Evolutionary conservation across 169 alveolate species (phyloP), one percentile per base, ranked within the genome.

Genomic region (Plasmodium malariae): DNA sequence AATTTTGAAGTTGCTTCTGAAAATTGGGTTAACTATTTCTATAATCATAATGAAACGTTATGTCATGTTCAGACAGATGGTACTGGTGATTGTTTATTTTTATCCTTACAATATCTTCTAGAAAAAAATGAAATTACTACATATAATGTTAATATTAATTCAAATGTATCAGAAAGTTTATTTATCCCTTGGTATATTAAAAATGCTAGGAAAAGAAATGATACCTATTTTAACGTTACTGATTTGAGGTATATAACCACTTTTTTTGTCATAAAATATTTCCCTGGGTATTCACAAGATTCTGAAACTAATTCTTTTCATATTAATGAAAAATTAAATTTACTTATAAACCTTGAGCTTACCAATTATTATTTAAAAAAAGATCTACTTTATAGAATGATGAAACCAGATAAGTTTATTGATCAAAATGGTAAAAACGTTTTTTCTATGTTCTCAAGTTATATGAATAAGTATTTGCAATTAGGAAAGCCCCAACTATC

Each of bases 191-290:
- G 91, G 91, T 83, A 67, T 65, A 12, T 83, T 9, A 12, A 45
- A 17, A 67, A 34, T n/a, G 36, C 67, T 6, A 83, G 54, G 26
- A 37, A 49, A 4, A 19, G 24, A 6, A 43, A 34, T 28, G 49
- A 67, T 1, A 0, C 30, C 2, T 34, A 48, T 12, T 83, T 67
- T 67, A 68, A 49, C 12, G 63, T 54, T 34, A 65, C 5, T 6
- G 91, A 83, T 65, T 51, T 83, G 37, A 67, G 91, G 14, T 67
- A 83, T 43, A 30, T 83, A 12, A 83, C 85, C 1, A 83, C 80
- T 3, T 83, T 30, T 67, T 65, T 28, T 36, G 26, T 24, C 40
- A 67, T 83, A 0, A 83, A 67, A 67, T 83, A 49, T 36, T 83
- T 83, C 12, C 91, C 91, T 19, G 91, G 83, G 1, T 83, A 65